phyloP scores from a whole-genome alignment of 192 early-diverging fungal species.

The Phlyctochytrium bullatum region DNA sequence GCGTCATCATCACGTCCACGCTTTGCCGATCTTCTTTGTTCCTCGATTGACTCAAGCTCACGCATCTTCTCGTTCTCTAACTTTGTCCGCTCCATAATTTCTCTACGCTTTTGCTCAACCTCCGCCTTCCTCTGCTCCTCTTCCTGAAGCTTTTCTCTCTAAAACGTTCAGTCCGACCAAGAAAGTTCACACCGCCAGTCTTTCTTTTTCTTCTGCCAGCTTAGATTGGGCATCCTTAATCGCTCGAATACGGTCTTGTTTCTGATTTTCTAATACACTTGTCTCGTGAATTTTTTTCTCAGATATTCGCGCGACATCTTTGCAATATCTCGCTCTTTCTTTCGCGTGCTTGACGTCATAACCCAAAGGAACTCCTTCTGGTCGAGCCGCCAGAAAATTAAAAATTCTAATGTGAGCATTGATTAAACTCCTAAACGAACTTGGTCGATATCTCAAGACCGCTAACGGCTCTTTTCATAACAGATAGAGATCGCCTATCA shows the following conservation, averaged over 20 bases:
- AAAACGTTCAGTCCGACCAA: too few species aligned
- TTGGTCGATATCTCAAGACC: constrained; percentile 50
- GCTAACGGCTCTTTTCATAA: constrained; percentile 55
- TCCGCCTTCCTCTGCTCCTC: constrained; percentile 25
- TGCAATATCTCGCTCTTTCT: constrained; percentile 41
- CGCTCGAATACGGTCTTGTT: constrained; percentile 28
- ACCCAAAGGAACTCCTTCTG: constrained; percentile 16
- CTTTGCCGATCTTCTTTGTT: constrained; percentile 21
- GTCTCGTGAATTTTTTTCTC: constrained; percentile 54
- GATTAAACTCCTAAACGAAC: constrained; percentile 5
- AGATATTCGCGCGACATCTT: constrained; percentile 33
- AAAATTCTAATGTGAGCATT: constrained; percentile 27
- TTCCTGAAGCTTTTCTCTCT: too few species aligned
- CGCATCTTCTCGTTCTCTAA: constrained; percentile 14
- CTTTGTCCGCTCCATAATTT: constrained; percentile 30
- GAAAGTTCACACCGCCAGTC: constrained; percentile 13
- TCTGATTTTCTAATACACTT: constrained; percentile 34
- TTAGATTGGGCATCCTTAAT: constrained; percentile 32
- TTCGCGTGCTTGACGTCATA: constrained; percentile 42
- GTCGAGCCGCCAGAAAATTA: constrained; percentile 20
- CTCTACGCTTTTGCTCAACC: constrained; percentile 22
- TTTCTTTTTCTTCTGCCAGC: constrained; percentile 23
- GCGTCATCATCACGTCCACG: constrained; percentile 10
- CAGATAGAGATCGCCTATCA: constrained; percentile 51
- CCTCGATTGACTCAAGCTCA: constrained; percentile 15